Base-by-base conservation (phyloP, 441 rosid genomes). In the Gossypium trilobum region DNA sequence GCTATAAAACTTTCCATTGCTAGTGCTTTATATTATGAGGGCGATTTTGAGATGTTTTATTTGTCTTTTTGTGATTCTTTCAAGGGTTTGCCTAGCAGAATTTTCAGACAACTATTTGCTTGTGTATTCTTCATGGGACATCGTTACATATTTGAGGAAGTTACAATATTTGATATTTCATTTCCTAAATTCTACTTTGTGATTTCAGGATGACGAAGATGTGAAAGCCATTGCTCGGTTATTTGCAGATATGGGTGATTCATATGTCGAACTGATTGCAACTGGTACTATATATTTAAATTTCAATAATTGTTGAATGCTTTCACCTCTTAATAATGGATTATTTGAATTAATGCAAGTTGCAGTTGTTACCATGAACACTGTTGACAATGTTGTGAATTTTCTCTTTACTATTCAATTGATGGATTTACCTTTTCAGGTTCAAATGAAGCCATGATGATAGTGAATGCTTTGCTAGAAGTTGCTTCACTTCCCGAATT, bases 221-320 rank as follows among this genome's bases (percentile, higher is more conserved):
- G 89, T 93, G 82, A 95, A 93, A 83, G 98, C 99, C 74, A 92
- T 95, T 72, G 99, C 95, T 81, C 89, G 98, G 69, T 86, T 95
- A 80, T 91, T 95, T 73, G 96, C 99, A 70, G 99, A 93, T 78
- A 87, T 93, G 85, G 99, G 99, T 36, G 99, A 95, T 89, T 90
- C 97, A 60, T 95, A 95, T 77, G 95, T 93, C 46, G 98, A 95
- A 80, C 81, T 93, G 80, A 92, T 95, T 74, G 98, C 99, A 65
- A 87, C 92, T 70, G 99, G 99, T 91, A 86, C 71, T 60, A 70
- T 71, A 36, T 70, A 10, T 25, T 39, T 56, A 61, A 1, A 27
- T 44, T 55, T 68, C 39, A 33, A 42, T 36, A 70, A 62, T 6
- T 48, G 58, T 22, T 11, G 39, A 72, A 39, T 27, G 42, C 17